A percentile compares a stretch with the other conserved stretches of the same genome.
These are phyloP conservation scores for Penstemon davidsonii DNA, from an alignment of 257 asterid genomes.

Conservation along the genomic window DNA sequence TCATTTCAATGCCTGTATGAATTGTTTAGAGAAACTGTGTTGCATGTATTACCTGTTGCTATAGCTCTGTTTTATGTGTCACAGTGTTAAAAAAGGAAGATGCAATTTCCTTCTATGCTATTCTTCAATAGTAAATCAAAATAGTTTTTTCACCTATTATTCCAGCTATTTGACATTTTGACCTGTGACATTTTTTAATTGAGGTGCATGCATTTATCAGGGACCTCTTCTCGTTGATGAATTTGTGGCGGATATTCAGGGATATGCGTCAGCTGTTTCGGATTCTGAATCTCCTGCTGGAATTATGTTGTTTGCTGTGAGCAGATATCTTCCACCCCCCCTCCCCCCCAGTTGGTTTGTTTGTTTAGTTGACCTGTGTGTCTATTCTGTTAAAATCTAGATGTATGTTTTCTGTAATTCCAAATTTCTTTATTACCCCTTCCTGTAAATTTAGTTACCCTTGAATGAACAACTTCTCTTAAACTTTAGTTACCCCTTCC, in stretches of 20 bases:
- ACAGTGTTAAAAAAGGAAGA: conserved; percentile 3
- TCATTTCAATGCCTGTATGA: conserved; percentile 13
- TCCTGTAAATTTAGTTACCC: neutral
- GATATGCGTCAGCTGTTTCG: conserved; percentile 52
- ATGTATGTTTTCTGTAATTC: conserved; percentile 1
- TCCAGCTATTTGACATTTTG: conserved; percentile 2
- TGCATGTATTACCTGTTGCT: conserved; percentile 7
- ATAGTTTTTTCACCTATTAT: conserved; percentile 6
- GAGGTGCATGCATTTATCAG: conserved; percentile 35
- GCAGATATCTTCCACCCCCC: conserved; percentile 24
- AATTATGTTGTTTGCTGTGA: conserved; percentile 69
- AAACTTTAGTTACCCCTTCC: neutral
- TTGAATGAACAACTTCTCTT: neutral
- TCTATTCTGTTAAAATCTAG: neutral
- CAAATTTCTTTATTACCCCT: conserved; percentile 2
- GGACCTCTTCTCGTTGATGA: conserved; percentile 47
- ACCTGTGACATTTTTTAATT: conserved; percentile 22
- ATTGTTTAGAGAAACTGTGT: conserved; percentile 9
- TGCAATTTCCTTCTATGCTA: neutral
- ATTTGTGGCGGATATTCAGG: conserved; percentile 62
- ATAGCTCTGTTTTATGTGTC: conserved; percentile 16
- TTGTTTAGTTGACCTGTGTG: neutral
- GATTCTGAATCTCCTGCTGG: conserved; percentile 69
- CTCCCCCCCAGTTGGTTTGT: too few species aligned
- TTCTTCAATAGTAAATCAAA: conserved; percentile 1